Base-by-base conservation (phyloP, 1,139 yeast species). In the Lodderomyces margitis region DNA sequence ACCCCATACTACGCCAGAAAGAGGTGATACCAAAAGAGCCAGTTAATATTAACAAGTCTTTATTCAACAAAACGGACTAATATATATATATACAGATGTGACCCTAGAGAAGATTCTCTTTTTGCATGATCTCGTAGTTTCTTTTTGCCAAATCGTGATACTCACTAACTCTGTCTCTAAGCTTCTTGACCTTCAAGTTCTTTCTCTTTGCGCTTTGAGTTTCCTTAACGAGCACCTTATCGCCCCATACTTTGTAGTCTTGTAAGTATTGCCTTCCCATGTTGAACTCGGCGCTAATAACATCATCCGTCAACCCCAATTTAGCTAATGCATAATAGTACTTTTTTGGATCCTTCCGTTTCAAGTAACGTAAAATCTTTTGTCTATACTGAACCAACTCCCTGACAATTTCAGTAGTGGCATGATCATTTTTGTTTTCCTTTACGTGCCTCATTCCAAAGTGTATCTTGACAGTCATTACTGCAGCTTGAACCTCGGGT, bases 401-500 rank as follows among this genome's bases (percentile, higher is more conserved):
- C 62, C 96, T 81, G 34, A 88, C 80, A 31, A 69, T 64, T 57
- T 92, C 82, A 43, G 82, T 80, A 51, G 83, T 82, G 36, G 72
- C 71, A 54, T 78, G 72, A 64, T 92, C 98, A 59, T 88, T 86
- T 53, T 81, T 83, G 58, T 82, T 74, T 42, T 76, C 73, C 57
- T 81, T 81, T 45, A 87, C 75, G 58, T 91, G 97, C 36, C 78
- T 76, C 70, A 87, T 87, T 45, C 87, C 72, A 52, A 79, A 83
- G 50, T 85, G 88, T 51, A 92, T 87, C 55, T 80, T 80, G 42
- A 87, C 83, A 1, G 98, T 88, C 66, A 83, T 68, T 23, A 87
- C 77, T 2, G 97, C 98, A 1, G 98, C 96, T 62, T 91, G 97
- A 21, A 89, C 97, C 65, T 91, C 98, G 39, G 96, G 81, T 0